Evolutionary conservation across 1,139 yeast species (phyloP).

Genomic region (Geotrichum reessii): DNA sequence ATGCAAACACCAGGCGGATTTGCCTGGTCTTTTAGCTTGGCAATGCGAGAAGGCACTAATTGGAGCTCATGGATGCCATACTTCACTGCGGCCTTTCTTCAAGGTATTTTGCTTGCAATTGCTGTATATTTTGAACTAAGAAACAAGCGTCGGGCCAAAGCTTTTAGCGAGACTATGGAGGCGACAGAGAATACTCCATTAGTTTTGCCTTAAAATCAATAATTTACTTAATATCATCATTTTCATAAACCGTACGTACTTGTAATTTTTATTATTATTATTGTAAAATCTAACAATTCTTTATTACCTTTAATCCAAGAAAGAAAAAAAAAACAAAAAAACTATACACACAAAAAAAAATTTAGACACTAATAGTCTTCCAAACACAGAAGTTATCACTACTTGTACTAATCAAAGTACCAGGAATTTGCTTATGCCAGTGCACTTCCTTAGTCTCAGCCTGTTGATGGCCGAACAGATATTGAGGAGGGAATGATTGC

Average conservation of each 20-base stretch:
- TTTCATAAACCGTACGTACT: too few species aligned
- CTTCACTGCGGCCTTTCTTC: slow-evolving; percentile 64
- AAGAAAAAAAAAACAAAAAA: background rate
- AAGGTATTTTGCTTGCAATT: slow-evolving; percentile 49
- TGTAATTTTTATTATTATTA: background rate
- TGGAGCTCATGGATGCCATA: slow-evolving; percentile 90
- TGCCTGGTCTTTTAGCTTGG: slow-evolving; percentile 66
- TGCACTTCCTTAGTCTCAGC: slow-evolving; percentile 94
- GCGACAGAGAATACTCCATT: slow-evolving; percentile 2
- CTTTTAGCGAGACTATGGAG: background rate
- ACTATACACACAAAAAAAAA: background rate
- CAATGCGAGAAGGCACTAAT: slow-evolving; percentile 64
- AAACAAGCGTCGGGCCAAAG: slow-evolving; percentile 13
- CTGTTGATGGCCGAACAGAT: slow-evolving; percentile 97
- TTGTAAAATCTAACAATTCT: background rate
- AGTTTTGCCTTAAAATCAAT: background rate
- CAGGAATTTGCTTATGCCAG: slow-evolving; percentile 97
- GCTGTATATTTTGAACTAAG: slow-evolving; percentile 44
- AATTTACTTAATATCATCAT: too few species aligned
- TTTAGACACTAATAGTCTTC: slow-evolving; percentile 89
- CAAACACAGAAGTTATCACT: slow-evolving; percentile 91
- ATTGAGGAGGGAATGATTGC: slow-evolving; percentile 64
- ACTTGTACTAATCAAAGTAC: slow-evolving; percentile 90
- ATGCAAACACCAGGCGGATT: slow-evolving; percentile 90
- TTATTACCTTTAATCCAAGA: background rate